Evolutionary conservation across 1,284 basidiomycete genomes (phyloP).

Genomic region (Tilletia setariae): DNA sequence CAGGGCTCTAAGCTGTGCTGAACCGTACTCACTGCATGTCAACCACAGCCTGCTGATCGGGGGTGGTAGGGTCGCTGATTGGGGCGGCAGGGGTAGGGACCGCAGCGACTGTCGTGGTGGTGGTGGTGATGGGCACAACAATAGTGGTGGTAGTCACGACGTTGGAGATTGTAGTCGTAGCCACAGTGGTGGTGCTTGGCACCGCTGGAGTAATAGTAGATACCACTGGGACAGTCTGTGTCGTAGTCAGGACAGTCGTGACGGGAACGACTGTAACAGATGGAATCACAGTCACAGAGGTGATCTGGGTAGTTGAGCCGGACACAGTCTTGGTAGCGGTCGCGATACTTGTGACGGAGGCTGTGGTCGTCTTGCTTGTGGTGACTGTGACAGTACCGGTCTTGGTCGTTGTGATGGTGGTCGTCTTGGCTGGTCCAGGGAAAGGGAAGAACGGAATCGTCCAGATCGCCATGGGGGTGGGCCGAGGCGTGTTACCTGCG

Average conservation of each 20-base stretch:
- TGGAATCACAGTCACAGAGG: neutral
- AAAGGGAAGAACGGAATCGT: conserved; percentile 9
- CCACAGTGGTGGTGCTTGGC: neutral
- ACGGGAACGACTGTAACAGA: neutral
- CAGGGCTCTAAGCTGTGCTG: neutral
- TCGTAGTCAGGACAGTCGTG: neutral
- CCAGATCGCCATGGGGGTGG: neutral
- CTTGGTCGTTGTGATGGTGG: conserved; percentile 17
- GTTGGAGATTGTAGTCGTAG: neutral
- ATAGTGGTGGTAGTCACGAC: neutral
- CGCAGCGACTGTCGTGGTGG: neutral
- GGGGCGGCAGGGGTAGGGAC: neutral
- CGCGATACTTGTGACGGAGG: neutral
- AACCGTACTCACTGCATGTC: neutral
- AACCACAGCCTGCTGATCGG: conserved; percentile 8
- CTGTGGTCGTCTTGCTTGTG: neutral
- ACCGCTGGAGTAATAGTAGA: neutral
- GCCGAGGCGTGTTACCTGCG: neutral
- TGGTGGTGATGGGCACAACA: neutral
- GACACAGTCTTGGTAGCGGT: neutral
- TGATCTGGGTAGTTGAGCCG: neutral
- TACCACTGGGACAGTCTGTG: neutral
- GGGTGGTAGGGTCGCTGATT: conserved; percentile 1
- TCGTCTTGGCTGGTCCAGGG: conserved; percentile 17
- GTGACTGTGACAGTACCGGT: conserved; percentile 17